A percentile compares a stretch with the other conserved stretches of the same genome.
phyloP scores from a whole-genome alignment of 192 early-diverging fungal genomes.

The Rhizophagus sp. region DNA sequence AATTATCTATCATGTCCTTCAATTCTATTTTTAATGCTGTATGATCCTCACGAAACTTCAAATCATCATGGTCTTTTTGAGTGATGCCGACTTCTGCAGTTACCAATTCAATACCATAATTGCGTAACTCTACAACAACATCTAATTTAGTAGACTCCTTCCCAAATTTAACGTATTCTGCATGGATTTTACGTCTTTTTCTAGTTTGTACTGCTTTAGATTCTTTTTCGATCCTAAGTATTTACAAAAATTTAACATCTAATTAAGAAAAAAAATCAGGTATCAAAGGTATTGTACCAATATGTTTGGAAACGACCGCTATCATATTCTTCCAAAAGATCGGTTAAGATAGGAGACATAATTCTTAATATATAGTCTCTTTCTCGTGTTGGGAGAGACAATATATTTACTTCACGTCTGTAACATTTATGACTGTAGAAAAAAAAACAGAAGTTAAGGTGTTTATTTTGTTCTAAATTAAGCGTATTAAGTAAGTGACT shows the following conservation, averaged over 20 bases:
- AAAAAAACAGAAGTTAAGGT: no score
- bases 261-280: neutral
- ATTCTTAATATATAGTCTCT: conserved; percentile 20
- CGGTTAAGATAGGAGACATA: conserved; percentile 1
- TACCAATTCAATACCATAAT: neutral
- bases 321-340: conserved; percentile 12
- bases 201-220: neutral
- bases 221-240: conserved; percentile 5
- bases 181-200: conserved; percentile 14
- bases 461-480: neutral
- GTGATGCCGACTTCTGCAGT: neutral
- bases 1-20: conserved; percentile 16
- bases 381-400: neutral
- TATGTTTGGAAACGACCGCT: conserved; percentile 15
- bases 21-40: conserved; percentile 28
- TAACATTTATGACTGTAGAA: neutral
- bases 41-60: conserved; percentile 14
- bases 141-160: neutral
- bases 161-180: neutral
- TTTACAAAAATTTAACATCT: conserved; percentile 7
- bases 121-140: neutral
- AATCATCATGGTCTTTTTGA: neutral
- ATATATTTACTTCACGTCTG: conserved; percentile 15
- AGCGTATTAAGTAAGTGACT: neutral
- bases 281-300: neutral